A percentile compares a stretch with the other conserved stretches of the same genome.
These are phyloP conservation scores for Diaporthe helianthi DNA, from an alignment of 2,329 filamentous ascomycete species.

Conservation along the genomic window DNA sequence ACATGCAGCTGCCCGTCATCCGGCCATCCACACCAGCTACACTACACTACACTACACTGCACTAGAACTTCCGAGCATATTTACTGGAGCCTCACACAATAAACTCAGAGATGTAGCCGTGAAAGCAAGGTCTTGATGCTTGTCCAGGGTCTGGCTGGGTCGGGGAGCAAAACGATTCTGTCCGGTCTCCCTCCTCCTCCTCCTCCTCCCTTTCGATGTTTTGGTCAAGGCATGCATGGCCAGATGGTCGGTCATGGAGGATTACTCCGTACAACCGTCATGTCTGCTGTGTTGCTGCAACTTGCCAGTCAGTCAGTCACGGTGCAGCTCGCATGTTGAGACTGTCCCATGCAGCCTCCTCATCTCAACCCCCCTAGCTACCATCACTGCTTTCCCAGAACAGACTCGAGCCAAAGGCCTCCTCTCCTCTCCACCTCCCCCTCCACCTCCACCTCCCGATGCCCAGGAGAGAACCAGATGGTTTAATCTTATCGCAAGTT, in stretches of 20 bases:
- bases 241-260: too few relatives aligned
- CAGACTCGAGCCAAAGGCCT: slow-evolving; percentile 28
- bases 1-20: slow-evolving; percentile 15
- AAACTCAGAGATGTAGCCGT: slow-evolving; percentile 5
- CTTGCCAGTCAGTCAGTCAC: neutral
- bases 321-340: slow-evolving; percentile 22
- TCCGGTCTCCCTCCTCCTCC: neutral
- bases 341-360: neutral
- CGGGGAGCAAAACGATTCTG: neutral
- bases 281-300: neutral
- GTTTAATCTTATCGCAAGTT: neutral
- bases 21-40: neutral
- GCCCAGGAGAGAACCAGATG: neutral
- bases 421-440: neutral
- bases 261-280: neutral
- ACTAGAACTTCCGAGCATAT: neutral
- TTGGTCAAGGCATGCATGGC: neutral
- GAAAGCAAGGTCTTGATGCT: neutral
- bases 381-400: slow-evolving; percentile 29
- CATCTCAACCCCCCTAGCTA: slow-evolving; percentile 1
- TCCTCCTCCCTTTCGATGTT: neutral
- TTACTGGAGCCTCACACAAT: slow-evolving; percentile 1
- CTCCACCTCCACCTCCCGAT: slow-evolving; percentile 16
- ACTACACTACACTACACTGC: too few relatives aligned
- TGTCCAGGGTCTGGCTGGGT: neutral